phyloP scores from a whole-genome alignment of 345 rosid species.

The Eucalyptus globulus region DNA sequence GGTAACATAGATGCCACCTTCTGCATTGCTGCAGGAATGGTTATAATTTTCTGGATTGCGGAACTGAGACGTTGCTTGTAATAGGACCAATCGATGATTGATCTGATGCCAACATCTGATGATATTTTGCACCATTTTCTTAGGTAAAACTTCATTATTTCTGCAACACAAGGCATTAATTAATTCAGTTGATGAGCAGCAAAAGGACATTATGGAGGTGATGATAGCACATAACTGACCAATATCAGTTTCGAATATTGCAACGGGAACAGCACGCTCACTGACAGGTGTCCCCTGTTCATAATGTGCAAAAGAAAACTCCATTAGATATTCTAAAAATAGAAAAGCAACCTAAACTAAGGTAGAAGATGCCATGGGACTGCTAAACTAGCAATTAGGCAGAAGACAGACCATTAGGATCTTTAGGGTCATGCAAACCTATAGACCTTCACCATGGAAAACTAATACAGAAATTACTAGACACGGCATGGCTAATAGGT shows the following conservation, averaged over 20 bases:
- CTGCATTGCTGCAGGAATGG: constrained; percentile 99
- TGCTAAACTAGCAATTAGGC: background rate
- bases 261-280: constrained; percentile 98
- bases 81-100: constrained; percentile 90
- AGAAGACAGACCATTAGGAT: background rate
- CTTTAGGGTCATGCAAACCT: background rate
- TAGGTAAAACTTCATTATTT: constrained; percentile 58
- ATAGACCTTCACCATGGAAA: background rate
- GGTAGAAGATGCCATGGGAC: background rate
- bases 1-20: constrained; percentile 39
- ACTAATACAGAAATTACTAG: background rate
- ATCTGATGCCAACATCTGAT: constrained; percentile 58
- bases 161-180: constrained; percentile 24
- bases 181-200: background rate
- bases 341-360: background rate
- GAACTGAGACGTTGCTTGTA: constrained; percentile 93
- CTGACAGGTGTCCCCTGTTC: constrained; percentile 93
- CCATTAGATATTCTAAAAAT: background rate
- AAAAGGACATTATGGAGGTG: background rate
- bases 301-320: constrained; percentile 4
- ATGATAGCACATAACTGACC: constrained; percentile 30
- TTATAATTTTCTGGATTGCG: constrained; percentile 83
- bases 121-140: constrained; percentile 93
- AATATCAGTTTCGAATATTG: constrained; percentile 78
- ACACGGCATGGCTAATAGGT: background rate